Base-by-base conservation (phyloP, 345 rosid species). In the Eucalyptus curtisii region DNA sequence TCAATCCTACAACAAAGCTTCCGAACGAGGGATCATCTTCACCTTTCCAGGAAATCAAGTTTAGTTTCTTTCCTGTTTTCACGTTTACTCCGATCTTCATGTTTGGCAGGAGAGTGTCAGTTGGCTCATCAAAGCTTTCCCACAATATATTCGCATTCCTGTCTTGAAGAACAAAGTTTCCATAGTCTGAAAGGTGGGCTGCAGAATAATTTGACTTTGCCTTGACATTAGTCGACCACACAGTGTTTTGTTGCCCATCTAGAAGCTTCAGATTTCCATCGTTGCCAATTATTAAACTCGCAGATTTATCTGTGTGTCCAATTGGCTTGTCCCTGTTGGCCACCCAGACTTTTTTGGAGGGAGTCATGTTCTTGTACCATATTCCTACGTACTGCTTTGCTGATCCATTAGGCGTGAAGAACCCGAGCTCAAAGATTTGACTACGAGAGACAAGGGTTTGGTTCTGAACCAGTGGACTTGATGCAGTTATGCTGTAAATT, bases 61-160 rank as follows among this genome's bases (percentile, higher is more conserved):
- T 89, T 80, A 86, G 87, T 30, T 90, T 68, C 2, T 88, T 15
- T 31, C 89, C 89, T 49, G 86, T 49, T 88, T n/a, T 25, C 40
- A 10, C 22, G 84, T 91, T 89, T 90, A 90, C 88, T 7, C 94
- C 93, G 1, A 93, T 24, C 85, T 87, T 92, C 94, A 93, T 93
- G 55, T 86, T 92, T 8, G 93, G 90, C 22, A 93, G 71, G 59
- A 91, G 10, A 48, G 92, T 93, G 66, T 93, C 94, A 11, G 90
- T 88, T 15, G 92, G 93, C 53, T 91, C 37, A 86, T 92, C 92
- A 80, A 93, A 93, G 76, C 93, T 92, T 49, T 89, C 91, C 93
- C 94, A 53, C 59, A 53, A 7, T 53, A 8, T 53, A 53, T 53
- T 53, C 27, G 25, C 27, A 22, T 53, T 53, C 27, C 25, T 33